Evolutionary conservation across 1,284 basidiomycete species (phyloP), one percentile per base, ranked within the genome.

Genomic region (Fomes fomentarius): DNA sequence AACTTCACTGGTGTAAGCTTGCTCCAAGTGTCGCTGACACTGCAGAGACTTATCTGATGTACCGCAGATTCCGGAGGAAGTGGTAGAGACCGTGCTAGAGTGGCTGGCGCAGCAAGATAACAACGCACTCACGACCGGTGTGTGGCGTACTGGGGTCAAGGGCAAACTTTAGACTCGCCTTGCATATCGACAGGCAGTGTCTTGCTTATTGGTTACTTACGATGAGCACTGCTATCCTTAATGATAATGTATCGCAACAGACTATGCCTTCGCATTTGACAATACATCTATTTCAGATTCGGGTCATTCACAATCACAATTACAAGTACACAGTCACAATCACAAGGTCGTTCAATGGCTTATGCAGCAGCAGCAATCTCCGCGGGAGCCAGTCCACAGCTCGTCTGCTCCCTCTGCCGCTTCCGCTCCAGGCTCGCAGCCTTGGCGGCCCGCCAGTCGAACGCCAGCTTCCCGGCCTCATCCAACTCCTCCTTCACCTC

Each of bases 1-100:
- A 91, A 90, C 68, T 87, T 86, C 63, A 83, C 80, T 30, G 81
- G 82, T 22, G 80, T 82, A 54, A 45, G 75, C 63, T 21, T 17
- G 4, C 8, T 31, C n/a, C n/a, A n/a, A n/a, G n/a, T n/a, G n/a
- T n/a, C n/a, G n/a, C n/a, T n/a, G n/a, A 48, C 9, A 40, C 15
- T 39, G 15, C 8, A 5, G 10, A 3, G 22, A 9, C 6, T 4
- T 4, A 6, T 40, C 26, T 50, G n/a, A 49, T 12, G 4, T 44
- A 12, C 37, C 17, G 4, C 58, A 80, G 66, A 77, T 77, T 56
- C 78, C 80, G 56, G 84, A 87, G 52, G 80, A 87, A 53, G 75
- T 90, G 9, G 80, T 85, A 10, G 78, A 80, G 38, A 76, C 75
- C 19, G 81, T 90, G 40, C 65, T 88, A 17, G 78, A 80, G 39